A percentile compares a stretch with the other conserved stretches of the same genome.
These are phyloP conservation scores for Turnera subulata DNA, from an alignment of 345 rosid genomes.

Conservation along the genomic window DNA sequence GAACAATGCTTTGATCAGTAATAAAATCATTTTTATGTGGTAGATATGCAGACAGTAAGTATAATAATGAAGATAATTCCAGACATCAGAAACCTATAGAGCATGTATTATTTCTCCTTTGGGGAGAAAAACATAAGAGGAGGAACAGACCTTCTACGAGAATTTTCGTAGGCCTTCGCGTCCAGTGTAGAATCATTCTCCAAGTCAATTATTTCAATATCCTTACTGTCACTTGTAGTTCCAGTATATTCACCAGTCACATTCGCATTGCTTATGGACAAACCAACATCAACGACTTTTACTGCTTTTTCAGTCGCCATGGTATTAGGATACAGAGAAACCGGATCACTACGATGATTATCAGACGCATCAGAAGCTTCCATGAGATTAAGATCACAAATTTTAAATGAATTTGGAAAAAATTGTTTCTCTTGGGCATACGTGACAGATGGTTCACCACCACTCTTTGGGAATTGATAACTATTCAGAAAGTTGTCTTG, in stretches of 20 bases:
- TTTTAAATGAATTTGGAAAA: conserved; percentile 79
- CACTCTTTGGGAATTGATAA: conserved; percentile 27
- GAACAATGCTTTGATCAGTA: background rate
- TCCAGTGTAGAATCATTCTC: conserved; percentile 67
- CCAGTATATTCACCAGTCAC: conserved; percentile 45
- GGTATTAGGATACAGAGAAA: conserved; percentile 31
- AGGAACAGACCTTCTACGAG: conserved; percentile 57
- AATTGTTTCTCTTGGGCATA: conserved; percentile 72
- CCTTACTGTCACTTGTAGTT: conserved; percentile 47
- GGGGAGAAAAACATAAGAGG: background rate
- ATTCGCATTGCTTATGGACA: conserved; percentile 66
- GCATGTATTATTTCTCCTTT: background rate
- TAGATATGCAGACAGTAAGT: background rate
- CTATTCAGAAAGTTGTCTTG: conserved; percentile 29
- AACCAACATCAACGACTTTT: conserved; percentile 58
- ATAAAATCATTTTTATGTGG: background rate
- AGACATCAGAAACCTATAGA: background rate
- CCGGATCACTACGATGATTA: conserved; percentile 38
- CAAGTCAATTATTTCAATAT: conserved; percentile 85
- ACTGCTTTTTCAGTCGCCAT: conserved; percentile 42
- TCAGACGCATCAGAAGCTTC: conserved; percentile 61
- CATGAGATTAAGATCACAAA: conserved; percentile 85
- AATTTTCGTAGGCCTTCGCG: conserved; percentile 43
- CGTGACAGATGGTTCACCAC: conserved; percentile 30
- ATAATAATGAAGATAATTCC: conserved; percentile 8